A percentile compares a stretch with the other conserved stretches of the same genome.
phyloP scores from a whole-genome alignment of 495 filamentous ascomycete genomes.

The Recurvomyces mirabilis region DNA sequence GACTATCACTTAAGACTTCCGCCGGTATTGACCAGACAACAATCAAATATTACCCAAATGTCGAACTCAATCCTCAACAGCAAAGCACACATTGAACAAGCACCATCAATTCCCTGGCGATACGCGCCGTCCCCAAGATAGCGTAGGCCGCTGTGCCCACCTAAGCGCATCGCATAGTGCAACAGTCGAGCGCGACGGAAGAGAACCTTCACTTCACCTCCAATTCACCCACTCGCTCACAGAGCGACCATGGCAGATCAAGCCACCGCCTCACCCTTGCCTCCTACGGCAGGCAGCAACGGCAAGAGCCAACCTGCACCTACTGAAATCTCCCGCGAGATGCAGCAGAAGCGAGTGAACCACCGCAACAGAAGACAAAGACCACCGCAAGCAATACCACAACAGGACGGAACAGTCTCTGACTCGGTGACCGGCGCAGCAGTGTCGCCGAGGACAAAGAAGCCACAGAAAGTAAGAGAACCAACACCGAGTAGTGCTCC shows the following conservation, averaged over 20 bases:
- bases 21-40: no score
- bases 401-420: conserved; percentile 14
- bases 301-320: not conserved
- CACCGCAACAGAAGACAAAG: not conserved
- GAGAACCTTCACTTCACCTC: no score
- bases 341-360: conserved; percentile 5
- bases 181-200: no score
- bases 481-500: not conserved
- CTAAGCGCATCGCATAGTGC: no score
- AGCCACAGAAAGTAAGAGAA: conserved; percentile 5
- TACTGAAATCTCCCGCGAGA: not conserved
- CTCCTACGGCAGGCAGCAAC: not conserved
- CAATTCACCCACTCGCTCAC: not conserved
- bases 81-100: no score
- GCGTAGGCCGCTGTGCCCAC: not conserved
- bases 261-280: not conserved
- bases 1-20: no score
- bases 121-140: conserved; percentile 13
- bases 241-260: not conserved
- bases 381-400: not conserved
- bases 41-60: conserved; percentile 10
- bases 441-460: conserved; percentile 8
- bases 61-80: conserved; percentile 6
- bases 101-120: not conserved
- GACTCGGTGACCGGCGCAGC: conserved; percentile 14